Evolutionary conservation across 208 protist species (phyloP).

Genomic region (Acanthamoeba healyi): DNA sequence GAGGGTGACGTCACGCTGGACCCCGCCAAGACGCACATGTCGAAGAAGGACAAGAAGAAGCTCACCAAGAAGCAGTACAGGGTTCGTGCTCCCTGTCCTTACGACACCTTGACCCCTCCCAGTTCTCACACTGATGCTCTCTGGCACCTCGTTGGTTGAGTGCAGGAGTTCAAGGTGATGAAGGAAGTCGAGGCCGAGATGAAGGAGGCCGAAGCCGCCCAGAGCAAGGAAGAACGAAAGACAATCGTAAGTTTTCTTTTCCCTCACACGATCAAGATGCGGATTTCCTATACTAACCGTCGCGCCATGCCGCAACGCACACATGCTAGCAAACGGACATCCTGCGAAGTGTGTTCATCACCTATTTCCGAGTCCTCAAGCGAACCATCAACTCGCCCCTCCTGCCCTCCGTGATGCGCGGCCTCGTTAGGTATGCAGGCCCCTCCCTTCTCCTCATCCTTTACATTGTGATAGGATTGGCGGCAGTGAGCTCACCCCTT

Average conservation of each 20-base stretch:
- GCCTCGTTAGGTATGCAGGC: slow-evolving; percentile 41
- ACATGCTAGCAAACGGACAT: slow-evolving; percentile 82
- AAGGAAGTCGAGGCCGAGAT: slow-evolving; percentile 79
- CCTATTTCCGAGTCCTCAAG: slow-evolving; percentile 85
- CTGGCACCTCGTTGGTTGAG: neutral
- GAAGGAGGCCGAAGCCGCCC: slow-evolving; percentile 74
- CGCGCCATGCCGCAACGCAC: too few relatives aligned
- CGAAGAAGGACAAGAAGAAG: slow-evolving; percentile 63
- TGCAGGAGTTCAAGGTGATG: slow-evolving; percentile 68
- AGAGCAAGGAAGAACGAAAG: slow-evolving; percentile 68
- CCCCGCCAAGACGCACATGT: neutral
- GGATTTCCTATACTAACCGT: neutral
- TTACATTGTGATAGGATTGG: too few relatives aligned
- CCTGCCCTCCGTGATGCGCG: slow-evolving; percentile 77
- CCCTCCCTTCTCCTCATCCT: neutral
- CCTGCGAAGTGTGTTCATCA: slow-evolving; percentile 81
- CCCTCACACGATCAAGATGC: too few relatives aligned
- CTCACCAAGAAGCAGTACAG: slow-evolving; percentile 72
- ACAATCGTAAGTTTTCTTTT: slow-evolving; percentile 12
- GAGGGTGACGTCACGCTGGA: slow-evolving; percentile 63
- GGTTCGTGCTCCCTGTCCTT: neutral
- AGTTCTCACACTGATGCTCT: neutral
- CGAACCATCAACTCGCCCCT: slow-evolving; percentile 76
- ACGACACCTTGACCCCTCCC: too few relatives aligned
- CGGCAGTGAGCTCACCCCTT: too few relatives aligned